phyloP scores from a whole-genome alignment of 805 yeast species.

The Yamadazyma takamatsuzukensis region DNA sequence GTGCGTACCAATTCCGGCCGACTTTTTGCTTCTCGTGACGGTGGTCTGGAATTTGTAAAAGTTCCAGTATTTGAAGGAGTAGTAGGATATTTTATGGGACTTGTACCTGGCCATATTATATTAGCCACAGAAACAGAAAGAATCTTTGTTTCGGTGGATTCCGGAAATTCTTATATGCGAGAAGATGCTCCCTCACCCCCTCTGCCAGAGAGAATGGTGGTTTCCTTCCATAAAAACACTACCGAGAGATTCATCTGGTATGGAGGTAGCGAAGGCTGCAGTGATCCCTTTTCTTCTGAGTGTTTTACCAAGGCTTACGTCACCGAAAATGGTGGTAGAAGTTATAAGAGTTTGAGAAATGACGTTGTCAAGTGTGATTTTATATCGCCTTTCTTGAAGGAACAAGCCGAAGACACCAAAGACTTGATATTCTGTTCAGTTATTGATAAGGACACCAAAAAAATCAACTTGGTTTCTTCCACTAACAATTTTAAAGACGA shows the following conservation, averaged over 20 bases:
- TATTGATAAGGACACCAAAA: conserved; percentile 25
- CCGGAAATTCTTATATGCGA: conserved; percentile 55
- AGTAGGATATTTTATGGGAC: conserved; percentile 45
- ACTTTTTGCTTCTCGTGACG: conserved; percentile 57
- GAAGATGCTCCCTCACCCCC: conserved; percentile 51
- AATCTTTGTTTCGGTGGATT: conserved; percentile 60
- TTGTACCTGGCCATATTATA: conserved; percentile 52
- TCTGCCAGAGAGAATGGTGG: conserved; percentile 17
- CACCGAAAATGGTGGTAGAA: conserved; percentile 64
- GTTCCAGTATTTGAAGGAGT: conserved; percentile 32
- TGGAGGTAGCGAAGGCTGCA: conserved; percentile 44
- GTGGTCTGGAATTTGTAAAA: conserved; percentile 40
- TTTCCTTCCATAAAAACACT: conserved; percentile 62
- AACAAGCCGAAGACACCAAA: conserved; percentile 26
- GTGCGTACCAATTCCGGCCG: conserved; percentile 50
- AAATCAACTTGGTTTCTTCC: conserved; percentile 42
- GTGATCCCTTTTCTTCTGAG: conserved; percentile 29
- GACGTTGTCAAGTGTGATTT: conserved; percentile 63
- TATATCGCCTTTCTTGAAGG: conserved; percentile 51
- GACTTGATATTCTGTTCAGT: conserved; percentile 66
- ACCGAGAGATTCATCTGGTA: conserved; percentile 62
- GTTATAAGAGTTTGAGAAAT: conserved; percentile 53
- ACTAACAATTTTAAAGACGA: conserved; percentile 48
- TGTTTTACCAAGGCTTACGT: conserved; percentile 61
- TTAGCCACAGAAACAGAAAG: conserved; percentile 46